Base-by-base conservation (phyloP, 176 grass and related monocot species). In the Echinochloa phyllopogon region DNA sequence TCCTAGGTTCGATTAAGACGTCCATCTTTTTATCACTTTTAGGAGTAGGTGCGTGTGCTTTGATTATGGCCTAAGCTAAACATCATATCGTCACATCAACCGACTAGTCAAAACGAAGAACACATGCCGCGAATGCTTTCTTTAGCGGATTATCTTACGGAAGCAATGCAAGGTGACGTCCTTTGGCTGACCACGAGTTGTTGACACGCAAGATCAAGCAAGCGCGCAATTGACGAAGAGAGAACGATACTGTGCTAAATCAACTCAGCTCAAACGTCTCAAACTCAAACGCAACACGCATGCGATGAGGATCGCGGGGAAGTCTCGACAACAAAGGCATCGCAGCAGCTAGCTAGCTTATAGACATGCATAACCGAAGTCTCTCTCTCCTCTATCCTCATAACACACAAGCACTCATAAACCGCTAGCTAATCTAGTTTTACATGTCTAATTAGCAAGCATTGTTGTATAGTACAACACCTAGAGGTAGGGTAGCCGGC, bases 361-460 rank as follows among this genome's bases (percentile, higher is more conserved):
- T 67, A 40, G 6, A 17, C 21, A 76, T 59, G 76, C 15, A 14
- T n/a, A 64, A 18, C 79, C 37, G 9, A 76, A 70, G 23, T 42
- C 65, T 8, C 29, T n/a, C 6, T 6, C 29, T 33, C 29, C 29
- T 33, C 29, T 1, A 33, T 2, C 6, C 25, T 17, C 43, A 27
- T 16, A 12, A 5, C 1, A 11, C 27, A 33, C 8, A 10, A 53
- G 17, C 33, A 66, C 27, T 33, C 6, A 12, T 47, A 88, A 23
- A 76, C 33, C 12, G 42, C 61, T 51, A 56, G 10, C 40, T 66
- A 12, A 63, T 17, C 51, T 86, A 78, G 47, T 57, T 83, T 44
- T 42, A 45, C 29, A 58, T 66, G 60, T 39, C 69, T 87, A 81
- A 86, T 65, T 74, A 53, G 10, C 47, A 3, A 25, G 57, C 57